phyloP scores from a whole-genome alignment of 108 stramenopile species.

The Cyclotella baltica region DNA sequence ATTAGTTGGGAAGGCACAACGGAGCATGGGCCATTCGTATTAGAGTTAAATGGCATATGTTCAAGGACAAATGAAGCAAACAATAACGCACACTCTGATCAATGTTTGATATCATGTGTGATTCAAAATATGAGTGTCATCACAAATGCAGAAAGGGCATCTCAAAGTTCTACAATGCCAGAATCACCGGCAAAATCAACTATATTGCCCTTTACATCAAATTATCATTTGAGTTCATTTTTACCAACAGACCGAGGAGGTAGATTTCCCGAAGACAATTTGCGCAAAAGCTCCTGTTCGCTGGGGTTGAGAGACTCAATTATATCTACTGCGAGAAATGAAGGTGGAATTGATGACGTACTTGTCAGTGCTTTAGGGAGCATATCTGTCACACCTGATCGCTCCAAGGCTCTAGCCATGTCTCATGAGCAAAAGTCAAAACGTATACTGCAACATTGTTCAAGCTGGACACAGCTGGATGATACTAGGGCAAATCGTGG shows the following conservation, averaged over 20 bases:
- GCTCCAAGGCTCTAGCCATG: slow-evolving; percentile 27
- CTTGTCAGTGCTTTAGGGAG: slow-evolving; percentile 68
- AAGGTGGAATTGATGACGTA: slow-evolving; percentile 52
- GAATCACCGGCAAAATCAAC: background rate
- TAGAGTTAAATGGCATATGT: slow-evolving; percentile 28
- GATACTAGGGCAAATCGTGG: slow-evolving; percentile 52
- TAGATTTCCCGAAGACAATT: slow-evolving; percentile 13
- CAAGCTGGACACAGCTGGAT: slow-evolving; percentile 77
- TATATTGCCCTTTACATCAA: background rate
- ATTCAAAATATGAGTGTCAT: slow-evolving; percentile 37
- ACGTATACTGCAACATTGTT: slow-evolving; percentile 68
- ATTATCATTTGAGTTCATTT: slow-evolving; percentile 13
- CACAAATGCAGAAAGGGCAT: slow-evolving; percentile 13
- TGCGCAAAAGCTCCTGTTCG: slow-evolving; percentile 17
- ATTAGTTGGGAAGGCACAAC: slow-evolving; percentile 87
- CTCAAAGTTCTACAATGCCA: background rate
- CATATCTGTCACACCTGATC: slow-evolving; percentile 43
- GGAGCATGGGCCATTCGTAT: slow-evolving; percentile 58
- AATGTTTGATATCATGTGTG: slow-evolving; percentile 21
- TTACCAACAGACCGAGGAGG: slow-evolving; percentile 18
- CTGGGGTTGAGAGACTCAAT: slow-evolving; percentile 38
- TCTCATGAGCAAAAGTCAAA: slow-evolving; percentile 65
- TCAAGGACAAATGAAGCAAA: background rate
- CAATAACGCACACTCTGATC: background rate
- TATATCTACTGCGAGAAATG: slow-evolving; percentile 29